Evolutionary conservation across 441 rosid species (phyloP).

Genomic region (Lepidium campestre): DNA sequence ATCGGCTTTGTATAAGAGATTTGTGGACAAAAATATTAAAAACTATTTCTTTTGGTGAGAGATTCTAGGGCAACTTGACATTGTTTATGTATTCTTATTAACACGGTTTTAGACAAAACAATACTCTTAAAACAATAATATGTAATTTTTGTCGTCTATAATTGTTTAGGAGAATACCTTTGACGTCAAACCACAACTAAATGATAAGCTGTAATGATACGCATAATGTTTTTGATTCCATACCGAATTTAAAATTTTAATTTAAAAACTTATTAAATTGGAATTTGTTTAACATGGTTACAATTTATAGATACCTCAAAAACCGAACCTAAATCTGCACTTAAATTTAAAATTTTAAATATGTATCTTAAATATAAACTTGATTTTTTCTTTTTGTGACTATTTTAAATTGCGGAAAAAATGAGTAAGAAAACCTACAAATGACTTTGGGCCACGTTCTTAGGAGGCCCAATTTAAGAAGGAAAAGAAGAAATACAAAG

Average conservation of each 20-base stretch:
- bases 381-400: no score
- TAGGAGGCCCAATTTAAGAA: no score
- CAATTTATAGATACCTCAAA: neutral
- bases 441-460: no score
- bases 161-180: neutral
- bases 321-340: neutral
- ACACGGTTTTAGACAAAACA: neutral
- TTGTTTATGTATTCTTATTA: neutral
- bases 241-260: neutral
- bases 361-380: no score
- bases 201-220: neutral
- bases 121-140: neutral
- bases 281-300: neutral
- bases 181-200: conserved; percentile 6
- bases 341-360: no score
- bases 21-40: neutral
- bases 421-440: no score
- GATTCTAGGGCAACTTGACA: conserved; percentile 11
- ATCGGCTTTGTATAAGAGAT: conserved; percentile 3
- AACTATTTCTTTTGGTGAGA: neutral
- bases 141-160: neutral
- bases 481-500: neutral
- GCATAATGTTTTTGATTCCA: neutral
- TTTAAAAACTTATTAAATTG: neutral
- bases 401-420: no score